Conservation (phyloP, 2,329 filamentous ascomycete species). For the Cladosporium sp. region DNA sequence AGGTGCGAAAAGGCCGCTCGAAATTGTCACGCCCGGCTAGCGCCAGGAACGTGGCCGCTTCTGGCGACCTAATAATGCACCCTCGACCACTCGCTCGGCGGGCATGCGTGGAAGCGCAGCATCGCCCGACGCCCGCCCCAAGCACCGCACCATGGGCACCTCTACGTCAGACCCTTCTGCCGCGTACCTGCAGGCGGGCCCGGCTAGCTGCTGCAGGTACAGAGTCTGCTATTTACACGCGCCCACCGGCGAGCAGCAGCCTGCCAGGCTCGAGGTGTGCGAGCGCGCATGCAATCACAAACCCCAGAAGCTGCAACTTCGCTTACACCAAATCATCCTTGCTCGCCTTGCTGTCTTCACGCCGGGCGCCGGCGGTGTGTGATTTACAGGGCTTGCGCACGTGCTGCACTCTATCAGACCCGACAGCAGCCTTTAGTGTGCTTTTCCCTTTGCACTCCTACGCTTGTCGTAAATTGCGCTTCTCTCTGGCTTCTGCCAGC, state of each 20-base stretch:
- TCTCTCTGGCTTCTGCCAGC: slow-evolving; percentile 2
- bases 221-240: slow-evolving; percentile 1
- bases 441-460: slow-evolving; percentile 1
- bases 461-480: slow-evolving; percentile 6
- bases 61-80: slow-evolving; percentile 11
- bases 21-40: slow-evolving; percentile 10
- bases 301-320: slow-evolving; percentile 9
- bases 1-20: background rate
- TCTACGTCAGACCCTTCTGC: slow-evolving; percentile 5
- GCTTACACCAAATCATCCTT: slow-evolving; percentile 7
- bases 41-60: slow-evolving; percentile 1
- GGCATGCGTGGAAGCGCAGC: background rate
- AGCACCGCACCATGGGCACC: no score
- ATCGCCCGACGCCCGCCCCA: background rate
- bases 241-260: background rate
- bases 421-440: background rate
- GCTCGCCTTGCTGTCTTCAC: slow-evolving; percentile 11
- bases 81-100: slow-evolving; percentile 11
- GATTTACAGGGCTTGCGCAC: slow-evolving; percentile 2
- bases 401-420: background rate
- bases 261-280: background rate
- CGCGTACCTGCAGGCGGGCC: slow-evolving; percentile 3
- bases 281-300: slow-evolving; percentile 6
- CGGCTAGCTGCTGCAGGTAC: slow-evolving; percentile 9
- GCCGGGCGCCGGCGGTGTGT: background rate